Percentiles rank a stretch among this genome's conserved stretches.
These are phyloP conservation scores for Pseudomonodictys pantanalensis DNA, from an alignment of 495 filamentous ascomycete genomes.

Conservation along the genomic window DNA sequence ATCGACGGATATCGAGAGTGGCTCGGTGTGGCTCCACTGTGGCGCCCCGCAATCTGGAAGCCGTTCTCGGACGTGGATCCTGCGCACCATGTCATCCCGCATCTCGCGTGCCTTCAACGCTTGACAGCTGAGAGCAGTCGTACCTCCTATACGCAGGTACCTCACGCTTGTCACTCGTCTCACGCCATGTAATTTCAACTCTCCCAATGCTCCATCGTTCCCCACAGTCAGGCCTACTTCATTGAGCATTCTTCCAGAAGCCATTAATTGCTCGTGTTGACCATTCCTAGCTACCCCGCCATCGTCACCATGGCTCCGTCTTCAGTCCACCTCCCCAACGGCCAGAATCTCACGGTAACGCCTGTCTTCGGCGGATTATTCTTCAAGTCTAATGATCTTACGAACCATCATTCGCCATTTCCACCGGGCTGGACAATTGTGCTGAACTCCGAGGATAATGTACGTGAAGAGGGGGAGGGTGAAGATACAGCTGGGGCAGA, in stretches of 20 bases:
- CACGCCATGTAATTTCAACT: background rate
- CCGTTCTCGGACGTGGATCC: no score
- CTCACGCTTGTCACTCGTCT: no score
- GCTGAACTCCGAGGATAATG: slow-evolving; percentile 66
- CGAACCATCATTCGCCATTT: slow-evolving; percentile 61
- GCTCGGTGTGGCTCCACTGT: no score
- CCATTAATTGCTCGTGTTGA: background rate
- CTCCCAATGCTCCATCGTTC: background rate
- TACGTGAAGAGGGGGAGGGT: background rate
- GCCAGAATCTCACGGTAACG: slow-evolving; percentile 72
- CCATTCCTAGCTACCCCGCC: slow-evolving; percentile 1
- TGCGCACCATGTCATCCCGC: no score
- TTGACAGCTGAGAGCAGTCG: no score
- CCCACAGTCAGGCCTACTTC: background rate
- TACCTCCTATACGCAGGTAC: no score
- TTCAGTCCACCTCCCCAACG: slow-evolving; percentile 73
- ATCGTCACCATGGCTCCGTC: slow-evolving; percentile 41
- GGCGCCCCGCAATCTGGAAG: no score
- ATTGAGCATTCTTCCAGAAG: background rate
- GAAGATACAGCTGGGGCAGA: slow-evolving; percentile 24
- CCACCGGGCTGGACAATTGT: slow-evolving; percentile 87
- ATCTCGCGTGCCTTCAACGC: no score
- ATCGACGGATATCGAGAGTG: no score
- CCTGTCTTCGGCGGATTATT: slow-evolving; percentile 84
- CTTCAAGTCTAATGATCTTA: slow-evolving; percentile 80